These are phyloP conservation scores for Beauveria asiatica DNA, from an alignment of 2,329 filamentous ascomycete genomes.

Conservation along the genomic window DNA sequence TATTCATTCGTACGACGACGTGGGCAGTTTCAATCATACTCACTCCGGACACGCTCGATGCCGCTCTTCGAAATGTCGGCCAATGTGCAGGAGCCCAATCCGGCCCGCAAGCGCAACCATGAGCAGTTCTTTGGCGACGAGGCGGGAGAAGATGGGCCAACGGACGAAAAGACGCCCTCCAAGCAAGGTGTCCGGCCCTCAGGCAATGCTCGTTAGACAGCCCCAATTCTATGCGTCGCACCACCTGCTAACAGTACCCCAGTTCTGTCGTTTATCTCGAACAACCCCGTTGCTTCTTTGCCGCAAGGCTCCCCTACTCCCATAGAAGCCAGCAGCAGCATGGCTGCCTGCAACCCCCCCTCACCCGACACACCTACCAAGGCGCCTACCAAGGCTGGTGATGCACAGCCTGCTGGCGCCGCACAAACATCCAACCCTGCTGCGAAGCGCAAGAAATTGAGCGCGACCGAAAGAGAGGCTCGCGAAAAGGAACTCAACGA, in stretches of 20 bases:
- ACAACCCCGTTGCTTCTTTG: conserved; percentile 20
- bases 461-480: conserved; percentile 30
- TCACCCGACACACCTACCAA: conserved; percentile 26
- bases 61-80: conserved; percentile 38
- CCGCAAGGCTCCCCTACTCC: conserved; percentile 25
- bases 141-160: conserved; percentile 17
- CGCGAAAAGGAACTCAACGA: conserved; percentile 29
- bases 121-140: conserved; percentile 33
- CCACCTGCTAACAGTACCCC: conserved; percentile 12
- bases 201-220: conserved; percentile 18
- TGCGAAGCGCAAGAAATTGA: conserved; percentile 36
- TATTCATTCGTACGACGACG: too few species aligned
- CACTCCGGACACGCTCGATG: conserved; percentile 25
- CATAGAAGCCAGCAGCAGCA: conserved; percentile 35
- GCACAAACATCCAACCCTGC: conserved; percentile 15
- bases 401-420: conserved; percentile 16
- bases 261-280: conserved; percentile 20
- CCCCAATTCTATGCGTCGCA: neutral
- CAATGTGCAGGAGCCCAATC: conserved; percentile 36
- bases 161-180: conserved; percentile 15
- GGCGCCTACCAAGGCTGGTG: conserved; percentile 23
- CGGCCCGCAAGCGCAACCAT: conserved; percentile 37
- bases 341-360: conserved; percentile 28
- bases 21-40: too few species aligned
- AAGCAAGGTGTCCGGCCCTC: conserved; percentile 14